Base-by-base conservation (phyloP, 2,329 filamentous ascomycete genomes). In the Claviceps cyperi region DNA sequence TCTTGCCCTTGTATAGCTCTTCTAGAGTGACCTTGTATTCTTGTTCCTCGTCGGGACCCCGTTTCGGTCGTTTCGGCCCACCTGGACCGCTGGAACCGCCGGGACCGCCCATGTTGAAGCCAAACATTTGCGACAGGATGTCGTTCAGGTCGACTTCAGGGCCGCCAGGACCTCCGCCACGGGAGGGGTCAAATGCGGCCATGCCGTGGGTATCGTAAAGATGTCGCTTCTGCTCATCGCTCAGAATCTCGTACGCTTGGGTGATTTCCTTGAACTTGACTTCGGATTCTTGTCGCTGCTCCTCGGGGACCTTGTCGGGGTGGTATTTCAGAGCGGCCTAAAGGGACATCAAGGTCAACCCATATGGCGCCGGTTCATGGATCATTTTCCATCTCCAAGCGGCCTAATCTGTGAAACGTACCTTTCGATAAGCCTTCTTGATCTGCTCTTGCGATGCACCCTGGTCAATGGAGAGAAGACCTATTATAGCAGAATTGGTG, bases 1-100 rank as follows among this genome's bases (percentile, higher is more conserved):
- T 96, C 75, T 97, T 96, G 60, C 92, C 92, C 71, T 94, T 96
- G 77, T 97, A 98, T 35, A 98, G 75, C 67, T 98, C 92, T 66
- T 97, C 92, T 52, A 98, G 71, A 2, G 81, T 85, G 51, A 97
- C 86, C 64, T 89, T 83, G 69, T 98, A 97, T 59, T 87, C 80
- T 60, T 94, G 87, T 64, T 94, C 84, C 66, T 96, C 91, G 57
- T 90, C 83, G 49, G 78, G 80, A 44, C 91, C 89, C 59, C 81
- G 84, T 52, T 83, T 75, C 22, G 82, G 81, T 56, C 76, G 74
- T 56, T 72, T 73, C 11, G 80, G 78, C 3, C 76, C 73, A 36
- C 72, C 74, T n/a, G 66, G 65, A 54, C 73, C 73, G 7, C 72
- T 72, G 11, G 67, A 68, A 1, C 43, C 43, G 13, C 28, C 43